These are phyloP conservation scores for Yarrowia porcina DNA, from an alignment of 805 yeast genomes.

Conservation along the genomic window DNA sequence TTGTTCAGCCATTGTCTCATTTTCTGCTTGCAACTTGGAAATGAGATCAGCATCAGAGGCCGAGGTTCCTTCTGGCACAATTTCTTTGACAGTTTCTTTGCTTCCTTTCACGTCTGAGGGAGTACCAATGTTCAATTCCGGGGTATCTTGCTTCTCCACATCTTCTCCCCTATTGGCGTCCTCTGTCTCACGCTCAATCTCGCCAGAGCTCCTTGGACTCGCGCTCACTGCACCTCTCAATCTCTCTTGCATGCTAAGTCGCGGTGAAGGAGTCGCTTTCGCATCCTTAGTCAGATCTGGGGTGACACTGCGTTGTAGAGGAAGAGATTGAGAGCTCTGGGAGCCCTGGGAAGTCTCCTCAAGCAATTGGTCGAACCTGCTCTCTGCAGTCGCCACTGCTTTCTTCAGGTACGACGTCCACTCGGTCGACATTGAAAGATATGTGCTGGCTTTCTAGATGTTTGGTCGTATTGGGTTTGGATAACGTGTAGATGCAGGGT, in stretches of 20 bases:
- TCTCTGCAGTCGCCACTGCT: slow-evolving; percentile 20
- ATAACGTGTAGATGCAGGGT: slow-evolving; percentile 9
- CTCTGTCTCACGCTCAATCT: neutral
- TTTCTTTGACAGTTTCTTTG: neutral
- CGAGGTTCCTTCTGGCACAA: too few species aligned
- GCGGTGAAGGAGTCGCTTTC: neutral
- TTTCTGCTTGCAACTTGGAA: neutral
- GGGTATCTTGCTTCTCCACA: neutral
- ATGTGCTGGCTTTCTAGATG: neutral
- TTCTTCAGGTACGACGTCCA: slow-evolving; percentile 24
- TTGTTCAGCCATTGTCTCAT: slow-evolving; percentile 26
- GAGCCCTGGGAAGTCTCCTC: slow-evolving; percentile 14
- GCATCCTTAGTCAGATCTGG: neutral
- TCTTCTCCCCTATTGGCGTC: neutral
- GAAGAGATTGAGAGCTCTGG: neutral
- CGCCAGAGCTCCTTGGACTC: slow-evolving; percentile 5
- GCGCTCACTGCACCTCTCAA: slow-evolving; percentile 1
- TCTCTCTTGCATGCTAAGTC: slow-evolving; percentile 18
- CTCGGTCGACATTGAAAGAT: neutral
- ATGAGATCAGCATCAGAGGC: neutral
- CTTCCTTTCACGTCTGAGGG: neutral
- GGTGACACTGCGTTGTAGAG: neutral
- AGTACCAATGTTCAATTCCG: neutral
- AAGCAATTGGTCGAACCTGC: slow-evolving; percentile 13
- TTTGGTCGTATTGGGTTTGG: neutral